Evolutionary conservation across 2,329 filamentous ascomycete genomes (phyloP).

Genomic region (Dothideomycetes sp.): DNA sequence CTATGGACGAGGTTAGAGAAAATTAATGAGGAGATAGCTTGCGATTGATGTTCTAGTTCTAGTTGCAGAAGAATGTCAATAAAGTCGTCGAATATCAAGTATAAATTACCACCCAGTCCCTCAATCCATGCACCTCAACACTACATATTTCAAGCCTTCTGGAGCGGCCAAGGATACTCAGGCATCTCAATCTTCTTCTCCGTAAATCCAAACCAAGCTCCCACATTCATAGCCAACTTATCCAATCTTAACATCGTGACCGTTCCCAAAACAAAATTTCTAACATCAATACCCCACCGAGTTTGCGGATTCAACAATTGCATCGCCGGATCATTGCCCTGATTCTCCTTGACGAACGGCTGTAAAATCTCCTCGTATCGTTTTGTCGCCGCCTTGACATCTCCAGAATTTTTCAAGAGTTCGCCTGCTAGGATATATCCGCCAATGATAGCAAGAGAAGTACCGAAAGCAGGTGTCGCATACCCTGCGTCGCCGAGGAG

Average conservation of each 20-base stretch:
- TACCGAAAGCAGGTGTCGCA: constrained; percentile 28
- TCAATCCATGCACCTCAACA: too few species aligned
- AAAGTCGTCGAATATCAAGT: too few species aligned
- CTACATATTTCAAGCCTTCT: too few species aligned
- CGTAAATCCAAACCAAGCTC: not conserved
- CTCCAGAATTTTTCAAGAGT: constrained; percentile 21
- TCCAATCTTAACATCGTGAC: not conserved
- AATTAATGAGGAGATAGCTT: too few species aligned
- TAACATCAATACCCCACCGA: constrained; percentile 36
- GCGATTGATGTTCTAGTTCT: too few species aligned
- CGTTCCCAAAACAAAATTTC: constrained; percentile 32
- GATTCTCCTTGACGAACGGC: constrained; percentile 36
- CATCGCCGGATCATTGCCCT: constrained; percentile 26
- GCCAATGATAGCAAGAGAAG: constrained; percentile 27
- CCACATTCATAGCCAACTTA: not conserved
- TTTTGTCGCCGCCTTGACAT: constrained; percentile 30
- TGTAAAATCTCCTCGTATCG: constrained; percentile 38
- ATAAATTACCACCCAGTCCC: too few species aligned
- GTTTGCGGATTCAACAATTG: constrained; percentile 38
- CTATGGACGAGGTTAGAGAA: too few species aligned
- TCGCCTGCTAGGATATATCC: constrained; percentile 51
- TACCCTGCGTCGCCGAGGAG: constrained; percentile 35
- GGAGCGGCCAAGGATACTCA: constrained; percentile 9
- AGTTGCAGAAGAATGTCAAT: too few species aligned
- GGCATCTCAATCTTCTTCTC: constrained; percentile 5